These are phyloP conservation scores for Fraxinus sp. DNA, from an alignment of 305 asterid genomes.

Conservation along the genomic window DNA sequence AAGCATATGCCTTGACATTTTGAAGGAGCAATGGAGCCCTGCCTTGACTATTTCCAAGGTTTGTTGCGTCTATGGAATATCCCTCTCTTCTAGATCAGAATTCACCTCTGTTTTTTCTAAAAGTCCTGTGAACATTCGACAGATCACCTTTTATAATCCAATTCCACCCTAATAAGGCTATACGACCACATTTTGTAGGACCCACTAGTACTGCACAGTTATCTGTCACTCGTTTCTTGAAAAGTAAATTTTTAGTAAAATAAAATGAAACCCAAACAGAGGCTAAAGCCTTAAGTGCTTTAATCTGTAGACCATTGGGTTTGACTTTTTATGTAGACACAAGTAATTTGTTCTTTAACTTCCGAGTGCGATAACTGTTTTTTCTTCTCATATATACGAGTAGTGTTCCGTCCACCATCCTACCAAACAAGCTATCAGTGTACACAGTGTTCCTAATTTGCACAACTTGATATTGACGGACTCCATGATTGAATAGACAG, in stretches of 20 bases:
- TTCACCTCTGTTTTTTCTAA: background rate
- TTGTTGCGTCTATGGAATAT: background rate
- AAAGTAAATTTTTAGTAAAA: no score
- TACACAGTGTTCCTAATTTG: background rate
- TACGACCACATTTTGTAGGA: background rate
- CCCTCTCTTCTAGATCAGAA: background rate
- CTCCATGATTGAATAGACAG: background rate
- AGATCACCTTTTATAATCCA: background rate
- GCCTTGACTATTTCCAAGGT: slow-evolving; percentile 36
- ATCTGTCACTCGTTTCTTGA: no score
- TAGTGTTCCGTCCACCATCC: background rate
- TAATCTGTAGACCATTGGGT: background rate
- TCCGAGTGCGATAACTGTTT: background rate
- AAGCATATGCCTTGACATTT: slow-evolving; percentile 34
- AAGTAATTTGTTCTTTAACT: background rate
- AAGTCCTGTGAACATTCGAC: background rate
- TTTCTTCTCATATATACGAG: background rate
- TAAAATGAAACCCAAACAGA: no score
- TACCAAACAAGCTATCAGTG: background rate
- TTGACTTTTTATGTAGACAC: background rate
- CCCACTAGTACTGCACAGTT: no score
- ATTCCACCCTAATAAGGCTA: background rate
- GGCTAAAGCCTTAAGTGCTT: background rate
- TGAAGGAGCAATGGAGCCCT: slow-evolving; percentile 38
- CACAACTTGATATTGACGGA: background rate